Evolutionary conservation across 176 grass and related monocot genomes (phyloP), one percentile per base, ranked within the genome.

Genomic region (Juncus inflexus): DNA sequence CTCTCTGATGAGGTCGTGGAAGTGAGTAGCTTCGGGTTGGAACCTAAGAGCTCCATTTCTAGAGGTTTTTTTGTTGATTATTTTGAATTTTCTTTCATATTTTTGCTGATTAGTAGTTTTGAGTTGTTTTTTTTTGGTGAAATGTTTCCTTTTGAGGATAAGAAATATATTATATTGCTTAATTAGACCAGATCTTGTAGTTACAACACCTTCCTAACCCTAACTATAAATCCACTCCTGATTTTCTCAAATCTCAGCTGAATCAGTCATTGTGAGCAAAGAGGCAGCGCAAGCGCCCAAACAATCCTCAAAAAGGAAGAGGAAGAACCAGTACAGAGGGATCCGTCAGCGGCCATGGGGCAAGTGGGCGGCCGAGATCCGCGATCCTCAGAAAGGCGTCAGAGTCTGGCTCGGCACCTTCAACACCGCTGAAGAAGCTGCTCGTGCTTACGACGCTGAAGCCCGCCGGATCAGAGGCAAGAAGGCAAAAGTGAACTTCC

Each of bases 321-420:
- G 88, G 75, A 99, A 92, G 83, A 99, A 92, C 47, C 82, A 76
- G 52, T 99, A 78, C 72, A 82, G 94, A 60, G 94, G 94, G 57
- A 99, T 99, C 83, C 87, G 94, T 40, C 85, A 92, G 42, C 94
- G 94, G 58, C 88, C 88, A 47, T 99, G 94, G 94, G 94, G 94
- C 43, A 99, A 99, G 75, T 99, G 94, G 94, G 94, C 94, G 71
- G 94, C 94, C 91, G 94, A 99, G 77, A 99, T 99, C 50, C 83
- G 94, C 79, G 88, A 99, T 76, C 94, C 94, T 74, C 72, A 75
- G 12, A 99, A 92, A 70, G 94, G 94, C 65, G 80, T 99, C 40
- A 84, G 94, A 56, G 94, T 99, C 4, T 99, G 94, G 94, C 83
- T 99, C 42, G 94, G 94, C 42, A 99, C 94, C 62, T 99, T 75